Base-by-base conservation (phyloP, 495 filamentous ascomycete species). In the Talaromyces proteolyticus region DNA sequence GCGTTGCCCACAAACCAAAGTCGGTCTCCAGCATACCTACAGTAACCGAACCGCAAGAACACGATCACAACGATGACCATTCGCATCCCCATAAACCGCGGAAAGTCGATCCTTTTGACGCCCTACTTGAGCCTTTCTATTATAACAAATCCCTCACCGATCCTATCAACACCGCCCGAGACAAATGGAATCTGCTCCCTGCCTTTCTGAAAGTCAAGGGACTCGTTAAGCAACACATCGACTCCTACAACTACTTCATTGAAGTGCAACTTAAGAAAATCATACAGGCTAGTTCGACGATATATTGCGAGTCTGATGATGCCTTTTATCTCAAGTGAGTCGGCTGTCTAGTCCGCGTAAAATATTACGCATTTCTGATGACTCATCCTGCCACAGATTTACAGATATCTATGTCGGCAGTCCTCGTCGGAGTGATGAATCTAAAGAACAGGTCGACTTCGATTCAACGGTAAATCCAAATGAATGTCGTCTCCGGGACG, bases 181-280 rank as follows among this genome's bases (percentile, higher is more conserved):
- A 97, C 69, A 97, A 97, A 75, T 96, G 89, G 83, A 96, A 96
- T 61, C 72, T 99, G 20, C 72, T 99, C 16, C 94, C 93, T 0
- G 92, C 93, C 3, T 99, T 97, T 61, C 74, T 99, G 43, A 96
- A 96, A 62, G 91, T 96, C 58, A 99, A 99, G 66, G 93, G 91
- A 34, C 68, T 96, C 50, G 89, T 95, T 42, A 95, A 95, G 68
- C 91, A 96, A 66, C 93, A 99, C 66, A 92, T 97, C 66, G 94
- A 99, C 69, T 97, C 93, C 24, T 99, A 88, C 78, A 95, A 99
- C 68, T 95, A 88, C 66, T 95, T 99, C 57, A 84, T 96, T 47
- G 88, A 97, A 49, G 84, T 91, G 17, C 91, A 95, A 60, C 78
- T 99, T 64, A 95, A 96, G 67, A 88, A 96, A 57, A 97, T 99